These are phyloP conservation scores for Triglochin maritima DNA, from an alignment of 106 monocot genomes.

Conservation along the genomic window DNA sequence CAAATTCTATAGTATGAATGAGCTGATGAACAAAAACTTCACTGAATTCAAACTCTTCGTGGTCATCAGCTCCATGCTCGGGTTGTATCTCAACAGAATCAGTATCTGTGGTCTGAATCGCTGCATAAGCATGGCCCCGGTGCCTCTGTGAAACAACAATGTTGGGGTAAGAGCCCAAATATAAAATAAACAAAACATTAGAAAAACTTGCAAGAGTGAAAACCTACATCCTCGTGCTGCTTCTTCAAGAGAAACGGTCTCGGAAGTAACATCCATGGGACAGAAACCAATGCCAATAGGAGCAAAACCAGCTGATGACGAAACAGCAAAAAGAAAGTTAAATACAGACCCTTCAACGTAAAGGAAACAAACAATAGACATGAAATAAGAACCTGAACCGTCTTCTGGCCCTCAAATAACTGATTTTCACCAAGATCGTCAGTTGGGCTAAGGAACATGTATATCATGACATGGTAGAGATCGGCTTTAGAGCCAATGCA, in stretches of 20 bases:
- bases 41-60: constrained; percentile 94
- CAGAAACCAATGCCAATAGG: constrained; percentile 70
- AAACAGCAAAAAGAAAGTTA: neutral
- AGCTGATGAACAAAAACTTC: constrained; percentile 97
- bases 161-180: neutral
- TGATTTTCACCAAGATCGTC: constrained; percentile 98
- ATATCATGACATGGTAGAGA: constrained; percentile 99
- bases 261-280: constrained; percentile 36
- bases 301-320: constrained; percentile 70
- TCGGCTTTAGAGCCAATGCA: constrained; percentile 88
- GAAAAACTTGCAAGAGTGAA: neutral
- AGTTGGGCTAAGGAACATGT: constrained; percentile 98
- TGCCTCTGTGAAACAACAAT: constrained; percentile 45
- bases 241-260: constrained; percentile 23
- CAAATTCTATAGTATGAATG: constrained; percentile 98
- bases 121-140: constrained; percentile 66
- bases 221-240: constrained; percentile 24
- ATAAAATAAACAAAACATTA: neutral
- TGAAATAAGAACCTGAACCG: constrained; percentile 39
- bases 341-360: neutral
- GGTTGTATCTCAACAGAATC: constrained; percentile 50
- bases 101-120: constrained; percentile 55
- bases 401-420: constrained; percentile 82
- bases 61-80: constrained; percentile 43
- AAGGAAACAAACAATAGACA: neutral